Evolutionary conservation across 495 filamentous ascomycete genomes (phyloP), one percentile per base, ranked within the genome.

Genomic region (Tuber brumale): DNA sequence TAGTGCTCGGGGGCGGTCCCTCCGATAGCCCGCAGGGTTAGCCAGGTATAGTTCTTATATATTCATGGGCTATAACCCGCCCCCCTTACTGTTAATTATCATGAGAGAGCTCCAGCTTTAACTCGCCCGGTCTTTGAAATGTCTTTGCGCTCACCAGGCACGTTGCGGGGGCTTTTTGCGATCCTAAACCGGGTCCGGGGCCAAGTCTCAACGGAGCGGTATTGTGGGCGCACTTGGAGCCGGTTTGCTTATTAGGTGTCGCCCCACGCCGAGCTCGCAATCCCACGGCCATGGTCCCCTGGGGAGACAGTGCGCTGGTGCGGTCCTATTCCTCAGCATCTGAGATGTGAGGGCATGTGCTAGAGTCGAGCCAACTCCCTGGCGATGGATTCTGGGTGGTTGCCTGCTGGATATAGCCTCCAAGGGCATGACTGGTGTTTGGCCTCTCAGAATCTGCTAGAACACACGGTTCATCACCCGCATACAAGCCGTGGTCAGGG

Each of bases 121-220:
- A 73, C 41, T 80, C 78, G 42, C 78, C 79, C 44, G 76, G 76
- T 76, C 78, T 75, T 23, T 76, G n/a, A 43, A 80, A 80, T 27
- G 44, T 23, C 43, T 80, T 80, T 21, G 70, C 70, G 41, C 78
- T 79, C 21, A 73, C 70, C 1, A 66, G 76, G 23, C 78, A 80
- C 6, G 66, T 51, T 21, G 51, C 51, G 31, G 51, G 51, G 51
- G n/a, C 51, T 27, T 61, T 61, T 61, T 61, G 51, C 51, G 31
- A 61, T 61, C 51, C 51, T n/a, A n/a, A 61, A 61, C 51, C 9
- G 51, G 51, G n/a, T 31, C 51, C 51, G 4, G 51, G 51, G n/a
- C 51, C 51, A 61, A 61, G 51, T n/a, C 51, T 61, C 51, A 61
- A n/a, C n/a, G 27, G 51, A 61, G 51, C 51, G 51, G 51, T 21